Conservation (phyloP, 805 yeast species). For the Martiniozyma abietophila region DNA sequence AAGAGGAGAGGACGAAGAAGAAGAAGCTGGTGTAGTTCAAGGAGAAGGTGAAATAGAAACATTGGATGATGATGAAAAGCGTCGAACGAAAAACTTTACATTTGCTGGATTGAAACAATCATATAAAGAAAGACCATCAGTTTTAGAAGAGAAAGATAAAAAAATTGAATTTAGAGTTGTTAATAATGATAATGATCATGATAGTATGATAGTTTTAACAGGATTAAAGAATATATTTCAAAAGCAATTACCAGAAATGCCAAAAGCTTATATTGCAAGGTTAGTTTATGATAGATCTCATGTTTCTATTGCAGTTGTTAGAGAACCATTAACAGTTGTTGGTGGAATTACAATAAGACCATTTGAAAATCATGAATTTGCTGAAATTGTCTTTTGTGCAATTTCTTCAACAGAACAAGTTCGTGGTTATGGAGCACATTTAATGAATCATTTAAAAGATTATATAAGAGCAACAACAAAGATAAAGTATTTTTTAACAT, state of each 20-base stretch:
- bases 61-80: conserved; percentile 32
- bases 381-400: conserved; percentile 98
- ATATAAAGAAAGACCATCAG: conserved; percentile 89
- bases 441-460: conserved; percentile 96
- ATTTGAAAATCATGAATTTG: conserved; percentile 81
- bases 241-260: conserved; percentile 97
- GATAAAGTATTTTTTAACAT: conserved; percentile 79
- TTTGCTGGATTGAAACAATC: conserved; percentile 75
- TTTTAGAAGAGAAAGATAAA: conserved; percentile 86
- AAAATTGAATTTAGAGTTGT: conserved; percentile 93
- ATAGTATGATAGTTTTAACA: conserved; percentile 82
- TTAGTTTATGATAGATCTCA: conserved; percentile 92
- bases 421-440: conserved; percentile 96
- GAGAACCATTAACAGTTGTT: conserved; percentile 89
- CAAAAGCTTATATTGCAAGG: conserved; percentile 90
- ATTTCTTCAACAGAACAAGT: conserved; percentile 97
- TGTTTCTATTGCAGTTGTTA: conserved; percentile 89
- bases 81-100: conserved; percentile 37
- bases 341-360: conserved; percentile 98
- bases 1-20: conserved; percentile 5
- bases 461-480: conserved; percentile 85
- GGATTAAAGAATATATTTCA: conserved; percentile 95
- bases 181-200: conserved; percentile 84
- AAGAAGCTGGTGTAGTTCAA: conserved; percentile 19
- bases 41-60: conserved; percentile 24